A percentile compares a stretch with the other conserved stretches of the same genome.
These are phyloP conservation scores for Kwoniella newhampshirensis DNA, from an alignment of 768 basidiomycete genomes.

Conservation along the genomic window DNA sequence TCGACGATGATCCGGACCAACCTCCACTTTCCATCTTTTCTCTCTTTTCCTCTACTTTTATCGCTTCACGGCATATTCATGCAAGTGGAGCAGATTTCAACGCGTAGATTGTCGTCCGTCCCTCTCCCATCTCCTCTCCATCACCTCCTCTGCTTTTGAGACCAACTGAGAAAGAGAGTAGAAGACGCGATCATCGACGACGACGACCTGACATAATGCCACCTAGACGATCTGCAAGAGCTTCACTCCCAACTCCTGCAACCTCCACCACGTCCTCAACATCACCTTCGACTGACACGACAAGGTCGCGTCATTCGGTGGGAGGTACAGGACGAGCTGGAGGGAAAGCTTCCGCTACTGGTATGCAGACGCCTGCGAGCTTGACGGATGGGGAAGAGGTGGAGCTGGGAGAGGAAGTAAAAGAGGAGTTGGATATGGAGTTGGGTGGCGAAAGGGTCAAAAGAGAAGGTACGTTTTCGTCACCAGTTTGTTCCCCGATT, in stretches of 20 bases:
- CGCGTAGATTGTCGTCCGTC: too few relatives aligned
- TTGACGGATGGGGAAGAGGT: conserved; percentile 22
- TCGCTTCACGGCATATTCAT: too few relatives aligned
- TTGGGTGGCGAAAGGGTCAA: conserved; percentile 20
- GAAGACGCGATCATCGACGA: not conserved
- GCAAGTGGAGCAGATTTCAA: too few relatives aligned
- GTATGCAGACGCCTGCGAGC: conserved; percentile 35
- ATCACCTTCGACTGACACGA: not conserved
- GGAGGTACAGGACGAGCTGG: too few relatives aligned
- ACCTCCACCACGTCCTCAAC: conserved; percentile 20
- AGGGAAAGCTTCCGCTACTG: conserved; percentile 3
- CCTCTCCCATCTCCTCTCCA: conserved; percentile 1
- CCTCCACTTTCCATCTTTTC: not conserved
- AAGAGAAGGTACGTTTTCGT: conserved; percentile 27
- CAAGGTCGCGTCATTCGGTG: not conserved
- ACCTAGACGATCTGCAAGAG: conserved; percentile 26
- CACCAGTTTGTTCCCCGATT: not conserved
- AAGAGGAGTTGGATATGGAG: conserved; percentile 13
- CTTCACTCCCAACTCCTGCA: conserved; percentile 40
- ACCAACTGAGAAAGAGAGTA: too few relatives aligned
- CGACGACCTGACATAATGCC: conserved; percentile 23
- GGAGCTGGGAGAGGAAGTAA: conserved; percentile 10
- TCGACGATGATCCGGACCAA: not conserved
- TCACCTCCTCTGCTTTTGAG: not conserved
- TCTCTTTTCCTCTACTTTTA: conserved; percentile 1